Conservation (phyloP, 139 green algal genomes). For the Asterochloris sp. region DNA sequence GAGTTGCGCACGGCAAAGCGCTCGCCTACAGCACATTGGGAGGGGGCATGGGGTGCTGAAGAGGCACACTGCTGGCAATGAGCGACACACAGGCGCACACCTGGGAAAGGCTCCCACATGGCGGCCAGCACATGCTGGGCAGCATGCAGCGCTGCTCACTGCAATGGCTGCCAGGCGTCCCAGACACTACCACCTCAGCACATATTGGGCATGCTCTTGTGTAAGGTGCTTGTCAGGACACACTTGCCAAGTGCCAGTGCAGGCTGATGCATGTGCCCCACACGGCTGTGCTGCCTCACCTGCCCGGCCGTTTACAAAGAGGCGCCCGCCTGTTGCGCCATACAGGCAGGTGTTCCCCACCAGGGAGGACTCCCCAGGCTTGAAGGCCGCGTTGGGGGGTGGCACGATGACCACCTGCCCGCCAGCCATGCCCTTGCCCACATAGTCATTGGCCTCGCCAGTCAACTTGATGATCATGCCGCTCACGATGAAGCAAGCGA, state of each 20-base stretch:
- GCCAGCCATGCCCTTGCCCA: slow-evolving; percentile 97
- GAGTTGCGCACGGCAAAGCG: slow-evolving; percentile 90
- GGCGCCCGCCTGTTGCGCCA: slow-evolving; percentile 89
- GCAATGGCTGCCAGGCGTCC: too few relatives aligned
- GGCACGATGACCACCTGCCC: slow-evolving; percentile 91
- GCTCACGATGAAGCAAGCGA: slow-evolving; percentile 77
- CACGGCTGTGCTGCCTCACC: slow-evolving; percentile 51
- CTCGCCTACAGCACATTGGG: slow-evolving; percentile 48
- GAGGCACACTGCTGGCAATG: too few relatives aligned
- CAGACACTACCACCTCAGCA: too few relatives aligned
- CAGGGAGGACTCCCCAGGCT: slow-evolving; percentile 64
- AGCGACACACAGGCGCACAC: neutral
- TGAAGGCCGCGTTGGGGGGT: slow-evolving; percentile 55
- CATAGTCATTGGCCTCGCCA: slow-evolving; percentile 99
- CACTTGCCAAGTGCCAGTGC: too few relatives aligned
- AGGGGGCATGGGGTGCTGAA: too few relatives aligned
- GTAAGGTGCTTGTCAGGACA: too few relatives aligned
- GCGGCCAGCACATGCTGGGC: too few relatives aligned
- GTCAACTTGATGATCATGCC: slow-evolving; percentile 81
- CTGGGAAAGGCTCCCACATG: neutral
- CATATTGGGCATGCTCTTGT: too few relatives aligned
- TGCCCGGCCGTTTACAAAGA: slow-evolving; percentile 92
- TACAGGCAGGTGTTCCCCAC: slow-evolving; percentile 99
- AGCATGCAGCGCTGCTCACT: too few relatives aligned
- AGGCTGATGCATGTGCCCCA: too few relatives aligned